Percentiles rank a stretch among this genome's conserved stretches.
phyloP scores from a whole-genome alignment of 257 asterid genomes.

The Coffea eugenioides region DNA sequence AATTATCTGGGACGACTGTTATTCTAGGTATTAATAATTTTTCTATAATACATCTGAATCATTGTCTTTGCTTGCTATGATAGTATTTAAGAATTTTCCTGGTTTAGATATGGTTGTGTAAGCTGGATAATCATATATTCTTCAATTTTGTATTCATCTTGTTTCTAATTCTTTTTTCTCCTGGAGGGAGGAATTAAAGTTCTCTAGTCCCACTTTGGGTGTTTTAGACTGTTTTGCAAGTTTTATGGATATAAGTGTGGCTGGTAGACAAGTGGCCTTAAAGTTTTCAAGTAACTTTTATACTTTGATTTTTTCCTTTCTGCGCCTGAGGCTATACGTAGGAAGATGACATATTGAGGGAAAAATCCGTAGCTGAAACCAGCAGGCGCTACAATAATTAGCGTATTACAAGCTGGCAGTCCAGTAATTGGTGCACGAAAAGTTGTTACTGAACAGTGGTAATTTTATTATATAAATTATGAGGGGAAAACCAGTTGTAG shows the following conservation, averaged over 20 bases:
- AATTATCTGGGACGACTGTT: conserved; percentile 69
- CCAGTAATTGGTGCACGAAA: too few relatives aligned
- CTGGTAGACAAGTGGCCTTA: neutral
- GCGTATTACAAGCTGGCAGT: neutral
- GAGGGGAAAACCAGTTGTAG: neutral
- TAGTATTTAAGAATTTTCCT: neutral
- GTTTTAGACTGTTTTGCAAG: neutral
- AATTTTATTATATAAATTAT: too few relatives aligned
- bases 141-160: neutral
- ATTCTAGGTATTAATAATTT: conserved; percentile 53
- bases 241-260: neutral
- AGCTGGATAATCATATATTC: neutral
- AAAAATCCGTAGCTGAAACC: neutral
- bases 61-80: neutral
- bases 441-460: too few relatives aligned
- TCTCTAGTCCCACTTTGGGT: too few relatives aligned
- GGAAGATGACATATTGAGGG: neutral
- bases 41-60: neutral
- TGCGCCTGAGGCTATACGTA: neutral
- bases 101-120: neutral
- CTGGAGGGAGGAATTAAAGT: neutral
- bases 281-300: neutral
- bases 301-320: too few relatives aligned
- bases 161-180: neutral
- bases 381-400: neutral